Percentiles rank a stretch among this genome's conserved stretches.
phyloP scores from a whole-genome alignment of 768 basidiomycete species.

The Flagelloscypha sp. region DNA sequence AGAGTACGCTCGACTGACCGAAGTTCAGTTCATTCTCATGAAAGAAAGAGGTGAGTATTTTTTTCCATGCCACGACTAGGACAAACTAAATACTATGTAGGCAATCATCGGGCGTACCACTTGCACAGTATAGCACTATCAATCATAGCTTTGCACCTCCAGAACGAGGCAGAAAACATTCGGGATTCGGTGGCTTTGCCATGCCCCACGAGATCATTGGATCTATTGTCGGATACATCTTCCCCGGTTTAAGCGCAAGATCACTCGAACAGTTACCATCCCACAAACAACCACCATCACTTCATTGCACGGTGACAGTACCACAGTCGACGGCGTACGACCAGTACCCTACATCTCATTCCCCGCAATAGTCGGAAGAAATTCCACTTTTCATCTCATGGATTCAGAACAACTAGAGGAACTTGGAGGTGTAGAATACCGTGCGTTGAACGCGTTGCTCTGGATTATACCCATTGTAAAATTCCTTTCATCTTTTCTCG shows the following conservation, averaged over 20 bases:
- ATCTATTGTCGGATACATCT: constrained; percentile 41
- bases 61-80: no score
- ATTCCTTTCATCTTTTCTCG: no score
- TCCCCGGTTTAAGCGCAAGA: constrained; percentile 52
- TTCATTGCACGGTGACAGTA: constrained; percentile 27
- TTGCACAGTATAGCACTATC: not conserved
- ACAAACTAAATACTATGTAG: no score
- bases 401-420: constrained; percentile 83
- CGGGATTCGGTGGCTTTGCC: constrained; percentile 67
- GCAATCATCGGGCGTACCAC: no score
- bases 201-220: constrained; percentile 53
- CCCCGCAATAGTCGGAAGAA: constrained; percentile 75
- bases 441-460: constrained; percentile 69
- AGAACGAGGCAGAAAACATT: constrained; percentile 25
- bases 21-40: no score
- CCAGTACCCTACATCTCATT: constrained; percentile 79
- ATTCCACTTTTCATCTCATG: constrained; percentile 62
- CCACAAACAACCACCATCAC: constrained; percentile 59
- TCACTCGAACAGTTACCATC: constrained; percentile 69
- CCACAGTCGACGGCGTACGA: constrained; percentile 32
- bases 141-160: constrained; percentile 13
- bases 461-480: constrained; percentile 75
- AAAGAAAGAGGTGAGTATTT: no score
- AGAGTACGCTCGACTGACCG: constrained; percentile 7
- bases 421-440: constrained; percentile 89